These are phyloP conservation scores for Termitomyces heimii DNA, from an alignment of 768 basidiomycete genomes.

Conservation along the genomic window DNA sequence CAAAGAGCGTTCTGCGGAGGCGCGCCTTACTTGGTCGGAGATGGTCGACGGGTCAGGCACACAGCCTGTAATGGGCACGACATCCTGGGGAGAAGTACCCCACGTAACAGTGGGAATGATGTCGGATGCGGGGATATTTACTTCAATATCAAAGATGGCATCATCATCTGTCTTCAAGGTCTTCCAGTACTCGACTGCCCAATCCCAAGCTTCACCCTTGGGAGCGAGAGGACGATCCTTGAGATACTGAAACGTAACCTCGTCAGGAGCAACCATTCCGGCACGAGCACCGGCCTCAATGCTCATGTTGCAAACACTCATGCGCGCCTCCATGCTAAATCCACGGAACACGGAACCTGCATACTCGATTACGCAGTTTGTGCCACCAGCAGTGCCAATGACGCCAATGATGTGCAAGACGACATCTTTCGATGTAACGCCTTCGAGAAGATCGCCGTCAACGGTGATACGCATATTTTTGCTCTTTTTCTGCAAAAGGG, in stretches of 20 bases:
- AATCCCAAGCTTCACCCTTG: constrained; percentile 81
- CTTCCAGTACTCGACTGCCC: constrained; percentile 81
- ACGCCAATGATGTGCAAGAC: constrained; percentile 86
- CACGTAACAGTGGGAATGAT: constrained; percentile 90
- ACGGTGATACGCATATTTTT: constrained; percentile 93
- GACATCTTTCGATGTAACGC: constrained; percentile 87
- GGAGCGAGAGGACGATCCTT: constrained; percentile 77
- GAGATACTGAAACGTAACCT: constrained; percentile 81
- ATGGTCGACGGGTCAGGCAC: constrained; percentile 75
- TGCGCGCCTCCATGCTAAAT: constrained; percentile 87
- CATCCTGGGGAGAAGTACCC: constrained; percentile 91
- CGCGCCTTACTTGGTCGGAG: constrained; percentile 56
- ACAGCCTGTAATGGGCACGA: constrained; percentile 72
- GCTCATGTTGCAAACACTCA: constrained; percentile 93
- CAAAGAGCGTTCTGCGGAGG: constrained; percentile 69
- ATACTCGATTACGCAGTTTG: constrained; percentile 88
- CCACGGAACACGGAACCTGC: constrained; percentile 83
- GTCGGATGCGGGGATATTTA: constrained; percentile 75
- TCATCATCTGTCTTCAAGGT: constrained; percentile 74
- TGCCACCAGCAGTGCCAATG: constrained; percentile 92
- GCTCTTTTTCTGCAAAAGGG: constrained; percentile 77
- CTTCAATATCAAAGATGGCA: constrained; percentile 79
- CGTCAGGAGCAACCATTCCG: constrained; percentile 90
- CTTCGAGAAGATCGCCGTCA: constrained; percentile 73
- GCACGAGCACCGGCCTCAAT: constrained; percentile 92